A percentile compares a stretch with the other conserved stretches of the same genome.
Conservation (phyloP, 495 filamentous ascomycete genomes). For the Penicillium canescens region DNA sequence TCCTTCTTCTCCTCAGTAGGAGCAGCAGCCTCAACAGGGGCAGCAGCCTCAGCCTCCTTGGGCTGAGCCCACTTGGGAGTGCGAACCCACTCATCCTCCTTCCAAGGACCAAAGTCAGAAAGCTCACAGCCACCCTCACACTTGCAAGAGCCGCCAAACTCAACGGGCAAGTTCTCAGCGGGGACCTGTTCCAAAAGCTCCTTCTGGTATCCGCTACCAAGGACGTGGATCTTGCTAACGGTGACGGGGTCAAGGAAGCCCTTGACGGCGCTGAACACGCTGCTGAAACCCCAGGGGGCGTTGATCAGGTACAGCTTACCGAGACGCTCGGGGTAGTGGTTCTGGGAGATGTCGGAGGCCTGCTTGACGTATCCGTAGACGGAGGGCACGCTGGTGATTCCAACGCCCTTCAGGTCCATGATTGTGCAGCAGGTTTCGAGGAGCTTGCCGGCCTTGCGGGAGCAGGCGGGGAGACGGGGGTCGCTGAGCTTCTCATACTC, state of each 20-base stretch:
- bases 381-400: constrained; percentile 72
- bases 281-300: constrained; percentile 89
- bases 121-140: constrained; percentile 83
- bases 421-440: constrained; percentile 97
- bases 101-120: constrained; percentile 92
- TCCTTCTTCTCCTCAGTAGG: constrained; percentile 30
- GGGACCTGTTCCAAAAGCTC: constrained; percentile 85
- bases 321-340: constrained; percentile 97
- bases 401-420: constrained; percentile 95
- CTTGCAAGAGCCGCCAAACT: constrained; percentile 81
- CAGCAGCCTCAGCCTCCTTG: constrained; percentile 35
- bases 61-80: constrained; percentile 67
- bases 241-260: constrained; percentile 94
- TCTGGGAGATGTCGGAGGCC: constrained; percentile 83
- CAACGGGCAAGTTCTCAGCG: constrained; percentile 82
- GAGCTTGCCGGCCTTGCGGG: constrained; percentile 82
- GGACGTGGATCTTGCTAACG: constrained; percentile 90
- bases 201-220: constrained; percentile 77
- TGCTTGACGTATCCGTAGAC: constrained; percentile 84
- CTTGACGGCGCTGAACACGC: constrained; percentile 82
- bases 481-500: constrained; percentile 97
- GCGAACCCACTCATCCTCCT: constrained; percentile 71
- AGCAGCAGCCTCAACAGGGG: constrained; percentile 16
- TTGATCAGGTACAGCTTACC: constrained; percentile 94
- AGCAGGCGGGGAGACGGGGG: constrained; percentile 92